Base-by-base conservation (phyloP, 2,329 filamentous ascomycete species). In the Rutstroemia sydowiana region DNA sequence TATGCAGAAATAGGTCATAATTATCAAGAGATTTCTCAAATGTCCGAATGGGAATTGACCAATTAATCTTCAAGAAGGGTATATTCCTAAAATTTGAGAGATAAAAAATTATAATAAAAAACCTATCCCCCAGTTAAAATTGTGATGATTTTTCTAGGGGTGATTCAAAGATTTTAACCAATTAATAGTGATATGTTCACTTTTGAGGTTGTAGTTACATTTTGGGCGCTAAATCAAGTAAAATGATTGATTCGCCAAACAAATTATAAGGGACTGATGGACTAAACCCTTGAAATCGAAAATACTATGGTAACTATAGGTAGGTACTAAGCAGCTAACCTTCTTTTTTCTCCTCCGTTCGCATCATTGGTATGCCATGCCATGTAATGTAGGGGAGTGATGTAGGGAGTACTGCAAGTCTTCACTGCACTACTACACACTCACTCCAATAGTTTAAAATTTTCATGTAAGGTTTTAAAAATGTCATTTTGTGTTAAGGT, bases 201-300 rank as follows among this genome's bases (percentile, higher is more conserved):
- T 46, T 40, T 45, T 23, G 36, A 40, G 32, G 48, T 51, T 46
- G 48, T 26, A 46, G 42, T 18, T 13, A 23, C 21, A 42, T 21
- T 3, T 37, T 30, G 42, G 37, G 48, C 48, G 48, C 31, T 45
- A 51, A 51, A 42, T 46, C 23, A 30, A 44, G 48, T 42, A 51
- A 23, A 42, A 46, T 51, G 42, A 51, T 51, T 51, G 48, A 42
- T 21, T 46, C 48, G 48, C 42, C 46, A 46, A 46, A 1, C 14
- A 9, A 26, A 26, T 26, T 26, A 26, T n/a, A n/a, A n/a, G n/a
- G n/a, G n/a, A n/a, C n/a, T n/a, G n/a, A n/a, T n/a, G n/a, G n/a
- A n/a, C n/a, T n/a, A n/a, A n/a, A n/a, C n/a, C n/a, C n/a, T n/a
- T n/a, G n/a, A n/a, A n/a, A n/a, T n/a, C n/a, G n/a, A n/a, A n/a